Conservation (phyloP, 164 flowering plant genomes). For the Vitis labrusca region DNA sequence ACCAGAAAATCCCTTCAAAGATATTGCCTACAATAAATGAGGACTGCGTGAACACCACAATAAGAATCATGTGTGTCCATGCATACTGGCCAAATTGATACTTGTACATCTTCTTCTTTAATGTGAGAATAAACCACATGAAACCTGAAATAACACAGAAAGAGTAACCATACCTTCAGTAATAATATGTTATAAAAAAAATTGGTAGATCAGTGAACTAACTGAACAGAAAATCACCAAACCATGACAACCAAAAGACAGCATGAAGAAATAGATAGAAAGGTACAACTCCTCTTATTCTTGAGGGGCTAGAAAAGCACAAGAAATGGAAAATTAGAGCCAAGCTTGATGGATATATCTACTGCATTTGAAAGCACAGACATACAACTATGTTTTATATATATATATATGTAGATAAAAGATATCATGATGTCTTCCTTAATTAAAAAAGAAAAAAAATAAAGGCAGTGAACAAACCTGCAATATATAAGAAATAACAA, state of each 20-base stretch:
- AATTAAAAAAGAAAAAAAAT: neutral
- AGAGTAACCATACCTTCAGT: constrained; percentile 3
- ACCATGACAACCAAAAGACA: too few species aligned
- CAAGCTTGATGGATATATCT: too few species aligned
- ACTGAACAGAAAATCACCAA: neutral
- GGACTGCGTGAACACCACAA: constrained; percentile 89
- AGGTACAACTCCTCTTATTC: too few species aligned
- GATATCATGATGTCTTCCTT: neutral
- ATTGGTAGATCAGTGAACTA: too few species aligned
- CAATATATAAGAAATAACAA: constrained; percentile 83
- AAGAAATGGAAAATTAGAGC: too few species aligned
- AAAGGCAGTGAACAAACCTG: constrained; percentile 52
- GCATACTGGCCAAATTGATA: constrained; percentile 98
- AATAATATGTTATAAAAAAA: neutral
- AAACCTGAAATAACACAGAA: constrained; percentile 55
- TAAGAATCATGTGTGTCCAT: constrained; percentile 98
- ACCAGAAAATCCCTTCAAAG: constrained; percentile 98
- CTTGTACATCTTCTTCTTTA: constrained; percentile 98
- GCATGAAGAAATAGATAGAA: too few species aligned
- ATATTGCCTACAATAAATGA: constrained; percentile 92
- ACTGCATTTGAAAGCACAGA: too few species aligned
- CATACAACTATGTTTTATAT: too few species aligned
- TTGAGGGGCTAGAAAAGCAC: too few species aligned
- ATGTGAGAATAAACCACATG: constrained; percentile 92
- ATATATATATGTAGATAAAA: too few species aligned